Evolutionary conservation across 345 rosid genomes (phyloP), one percentile per base, ranked within the genome.

Genomic region (Populus nigra): DNA sequence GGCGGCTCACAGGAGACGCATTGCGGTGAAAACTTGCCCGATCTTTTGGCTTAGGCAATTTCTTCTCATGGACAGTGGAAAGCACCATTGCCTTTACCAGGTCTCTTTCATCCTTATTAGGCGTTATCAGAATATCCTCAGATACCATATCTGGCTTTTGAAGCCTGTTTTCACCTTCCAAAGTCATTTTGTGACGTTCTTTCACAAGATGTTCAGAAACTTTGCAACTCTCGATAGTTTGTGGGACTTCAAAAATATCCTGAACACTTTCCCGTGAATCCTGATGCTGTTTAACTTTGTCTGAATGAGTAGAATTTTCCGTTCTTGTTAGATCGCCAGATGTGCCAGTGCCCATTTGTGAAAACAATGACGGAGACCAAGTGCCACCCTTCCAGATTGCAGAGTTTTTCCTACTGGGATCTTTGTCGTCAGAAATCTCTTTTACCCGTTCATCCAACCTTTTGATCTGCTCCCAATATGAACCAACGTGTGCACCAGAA

Each of bases 231-330:
- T 79, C 86, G 16, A 69, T 75, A 18, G 47, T 75, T 82, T 67
- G 79, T 1, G 93, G 90, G 73, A 94, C 95, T 84, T 93, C 97
- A 57, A 81, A 90, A n/a, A 87, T 73, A 74, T 93, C 97, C 25
- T 87, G 92, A 2, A 91, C 83, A 76, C 79, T 78, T 8, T 71
- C 80, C 61, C 18, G 18, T 41, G 57, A 71, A 38, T 38, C 79
- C 8, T 79, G 85, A 33, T 69, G 63, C 73, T 78, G 80, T 55
- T 79, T 80, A 69, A 86, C 74, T 65, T 83, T 79, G 55, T 83
- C 89, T 77, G 81, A 76, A 5, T 74, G 79, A 49, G 69, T 25
- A 23, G 35, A 45, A 6, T 71, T 68, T 43, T 66, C 79, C 69
- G 72, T 78, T 80, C 85, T 81, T 2, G 85, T 72, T 22, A 87